phyloP scores from a whole-genome alignment of 306 rosid species.

The Quercus berberidifolia region DNA sequence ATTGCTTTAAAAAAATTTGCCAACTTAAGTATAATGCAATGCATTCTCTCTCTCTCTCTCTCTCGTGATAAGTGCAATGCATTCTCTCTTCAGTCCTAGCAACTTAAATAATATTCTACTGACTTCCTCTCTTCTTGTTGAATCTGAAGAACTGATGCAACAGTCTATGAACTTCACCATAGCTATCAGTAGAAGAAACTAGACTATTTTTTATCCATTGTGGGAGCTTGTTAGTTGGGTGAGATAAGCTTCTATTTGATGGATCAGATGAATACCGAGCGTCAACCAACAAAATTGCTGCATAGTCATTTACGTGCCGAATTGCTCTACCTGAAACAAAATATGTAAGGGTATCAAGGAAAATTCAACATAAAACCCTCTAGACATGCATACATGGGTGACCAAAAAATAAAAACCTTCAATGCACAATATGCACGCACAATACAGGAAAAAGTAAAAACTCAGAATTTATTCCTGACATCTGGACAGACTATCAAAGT shows the following conservation, averaged over 20 bases:
- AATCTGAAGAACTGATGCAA: constrained; percentile 78
- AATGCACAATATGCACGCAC: constrained; percentile 13
- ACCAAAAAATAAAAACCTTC: not conserved
- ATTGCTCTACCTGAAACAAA: constrained; percentile 71
- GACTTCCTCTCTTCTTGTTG: constrained; percentile 36
- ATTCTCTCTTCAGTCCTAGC: not conserved
- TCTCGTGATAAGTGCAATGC: not conserved
- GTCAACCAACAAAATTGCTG: constrained; percentile 80
- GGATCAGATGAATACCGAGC: constrained; percentile 64
- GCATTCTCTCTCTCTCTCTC: not conserved
- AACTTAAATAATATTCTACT: constrained; percentile 1
- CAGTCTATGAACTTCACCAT: constrained; percentile 76
- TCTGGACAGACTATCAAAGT: not conserved
- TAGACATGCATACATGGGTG: not conserved
- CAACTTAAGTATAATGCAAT: not conserved
- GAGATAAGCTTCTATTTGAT: constrained; percentile 52
- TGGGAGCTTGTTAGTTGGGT: constrained; percentile 75
- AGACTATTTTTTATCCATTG: constrained; percentile 80
- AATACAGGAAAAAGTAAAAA: not conserved
- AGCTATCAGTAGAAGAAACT: constrained; percentile 53
- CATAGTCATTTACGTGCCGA: constrained; percentile 86
- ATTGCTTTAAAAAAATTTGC: not conserved
- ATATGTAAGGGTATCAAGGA: constrained; percentile 11
- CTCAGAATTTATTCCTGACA: not conserved
- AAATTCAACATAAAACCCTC: constrained; percentile 3